phyloP scores from a whole-genome alignment of 164 flowering plant species.

The Chloranthus sessilifolius region DNA sequence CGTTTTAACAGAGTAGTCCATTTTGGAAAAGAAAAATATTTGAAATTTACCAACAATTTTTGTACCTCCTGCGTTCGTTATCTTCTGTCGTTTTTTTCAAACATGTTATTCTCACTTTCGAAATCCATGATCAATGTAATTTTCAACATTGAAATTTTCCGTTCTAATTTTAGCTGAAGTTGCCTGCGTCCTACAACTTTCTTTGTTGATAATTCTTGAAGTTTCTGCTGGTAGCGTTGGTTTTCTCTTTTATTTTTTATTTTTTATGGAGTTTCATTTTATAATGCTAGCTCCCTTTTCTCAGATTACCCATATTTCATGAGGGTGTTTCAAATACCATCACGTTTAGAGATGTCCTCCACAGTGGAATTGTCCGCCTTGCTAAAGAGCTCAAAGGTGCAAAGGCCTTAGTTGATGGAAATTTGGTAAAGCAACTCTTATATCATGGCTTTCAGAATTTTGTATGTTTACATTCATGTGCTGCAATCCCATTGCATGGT shows the following conservation, averaged over 20 bases:
- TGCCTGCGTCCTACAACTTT: too few species aligned
- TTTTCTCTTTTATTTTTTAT: not conserved
- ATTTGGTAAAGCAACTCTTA: constrained; percentile 39
- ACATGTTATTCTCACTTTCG: too few species aligned
- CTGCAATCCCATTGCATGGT: not conserved
- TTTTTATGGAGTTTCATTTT: not conserved
- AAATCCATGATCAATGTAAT: too few species aligned
- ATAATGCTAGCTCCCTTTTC: constrained; percentile 9
- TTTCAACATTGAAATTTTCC: too few species aligned
- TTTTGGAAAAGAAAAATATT: too few species aligned
- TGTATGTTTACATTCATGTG: not conserved
- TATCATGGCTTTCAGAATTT: not conserved
- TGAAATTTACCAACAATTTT: too few species aligned
- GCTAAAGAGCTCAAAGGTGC: constrained; percentile 57
- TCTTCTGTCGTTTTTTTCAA: too few species aligned
- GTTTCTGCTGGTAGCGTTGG: too few species aligned
- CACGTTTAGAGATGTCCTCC: constrained; percentile 46
- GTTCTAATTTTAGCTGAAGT: too few species aligned
- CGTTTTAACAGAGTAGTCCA: too few species aligned
- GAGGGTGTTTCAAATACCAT: constrained; percentile 30
- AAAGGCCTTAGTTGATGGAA: constrained; percentile 66
- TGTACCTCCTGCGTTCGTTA: too few species aligned
- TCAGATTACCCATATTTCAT: constrained; percentile 57
- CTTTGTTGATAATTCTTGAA: too few species aligned
- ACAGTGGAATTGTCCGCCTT: constrained; percentile 42